Evolutionary conservation across 1,284 basidiomycete genomes (phyloP).

Genomic region (Ceratobasidium sp.): DNA sequence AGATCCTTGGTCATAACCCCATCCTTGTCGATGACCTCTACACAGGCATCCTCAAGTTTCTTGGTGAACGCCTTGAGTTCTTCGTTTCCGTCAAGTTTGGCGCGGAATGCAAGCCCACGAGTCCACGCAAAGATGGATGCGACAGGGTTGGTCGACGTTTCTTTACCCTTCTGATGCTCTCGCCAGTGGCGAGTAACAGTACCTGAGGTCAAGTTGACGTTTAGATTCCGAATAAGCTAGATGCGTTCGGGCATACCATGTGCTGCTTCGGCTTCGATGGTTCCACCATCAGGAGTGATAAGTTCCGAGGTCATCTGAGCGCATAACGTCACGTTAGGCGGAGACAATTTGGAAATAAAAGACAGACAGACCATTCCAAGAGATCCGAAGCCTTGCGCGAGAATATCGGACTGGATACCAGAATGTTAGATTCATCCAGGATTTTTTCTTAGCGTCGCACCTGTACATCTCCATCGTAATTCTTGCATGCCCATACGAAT

Average conservation of each 20-base stretch:
- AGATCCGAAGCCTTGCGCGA: conserved; percentile 85
- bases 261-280: conserved; percentile 94
- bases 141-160: conserved; percentile 97
- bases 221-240: not conserved
- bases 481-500: conserved; percentile 98
- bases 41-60: conserved; percentile 85
- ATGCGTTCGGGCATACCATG: conserved; percentile 63
- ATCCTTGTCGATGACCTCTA: conserved; percentile 91
- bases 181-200: conserved; percentile 96
- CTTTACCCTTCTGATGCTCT: conserved; percentile 94
- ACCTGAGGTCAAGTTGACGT: conserved; percentile 49
- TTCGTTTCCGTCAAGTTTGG: conserved; percentile 88
- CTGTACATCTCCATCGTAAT: conserved; percentile 94
- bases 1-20: conserved; percentile 97
- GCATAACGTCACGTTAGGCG: conserved; percentile 52
- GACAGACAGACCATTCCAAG: conserved; percentile 67
- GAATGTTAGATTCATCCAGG: conserved; percentile 13
- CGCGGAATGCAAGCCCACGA: conserved; percentile 90
- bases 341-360: not conserved
- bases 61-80: conserved; percentile 77
- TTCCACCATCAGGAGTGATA: conserved; percentile 92
- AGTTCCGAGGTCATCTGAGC: conserved; percentile 98
- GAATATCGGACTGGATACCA: conserved; percentile 75
- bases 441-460: conserved; percentile 39
- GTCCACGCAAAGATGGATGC: conserved; percentile 99